A percentile compares a stretch with the other conserved stretches of the same genome.
phyloP scores from a whole-genome alignment of 768 basidiomycete species.

The Lactifluus pinguis region DNA sequence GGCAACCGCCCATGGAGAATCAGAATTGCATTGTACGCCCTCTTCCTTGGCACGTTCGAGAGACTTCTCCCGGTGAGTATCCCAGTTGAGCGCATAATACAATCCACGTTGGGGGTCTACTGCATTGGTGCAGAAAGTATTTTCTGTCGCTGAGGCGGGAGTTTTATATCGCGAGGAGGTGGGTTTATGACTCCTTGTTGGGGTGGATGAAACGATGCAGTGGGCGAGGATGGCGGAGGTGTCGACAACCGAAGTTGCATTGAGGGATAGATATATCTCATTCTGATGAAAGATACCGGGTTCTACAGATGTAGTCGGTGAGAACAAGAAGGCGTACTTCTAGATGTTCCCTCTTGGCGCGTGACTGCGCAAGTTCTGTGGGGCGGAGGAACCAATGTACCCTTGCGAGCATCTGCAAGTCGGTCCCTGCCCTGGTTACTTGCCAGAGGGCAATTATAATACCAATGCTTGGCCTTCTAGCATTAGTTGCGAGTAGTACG shows the following conservation, averaged over 20 bases:
- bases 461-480: conserved; percentile 34
- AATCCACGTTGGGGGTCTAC: conserved; percentile 13
- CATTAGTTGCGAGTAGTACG: conserved; percentile 44
- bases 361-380: conserved; percentile 47
- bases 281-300: conserved; percentile 36
- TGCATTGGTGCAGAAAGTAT: conserved; percentile 6
- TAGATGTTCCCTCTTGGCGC: conserved; percentile 50
- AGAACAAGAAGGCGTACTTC: conserved; percentile 35
- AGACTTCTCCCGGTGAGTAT: background rate
- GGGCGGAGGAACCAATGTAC: conserved; percentile 75
- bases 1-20: conserved; percentile 18
- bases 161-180: conserved; percentile 13
- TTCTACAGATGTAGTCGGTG: background rate
- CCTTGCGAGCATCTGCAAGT: conserved; percentile 41
- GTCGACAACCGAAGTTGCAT: conserved; percentile 14
- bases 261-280: conserved; percentile 56
- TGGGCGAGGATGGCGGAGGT: conserved; percentile 14
- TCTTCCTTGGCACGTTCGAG: background rate
- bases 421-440: conserved; percentile 28
- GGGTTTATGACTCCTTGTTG: background rate
- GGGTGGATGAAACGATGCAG: conserved; percentile 21
- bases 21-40: background rate
- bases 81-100: conserved; percentile 11
- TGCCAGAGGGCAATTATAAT: conserved; percentile 70
- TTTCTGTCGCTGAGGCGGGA: background rate